Conservation (phyloP, 306 rosid genomes). For the Acacia melanoxylon region DNA sequence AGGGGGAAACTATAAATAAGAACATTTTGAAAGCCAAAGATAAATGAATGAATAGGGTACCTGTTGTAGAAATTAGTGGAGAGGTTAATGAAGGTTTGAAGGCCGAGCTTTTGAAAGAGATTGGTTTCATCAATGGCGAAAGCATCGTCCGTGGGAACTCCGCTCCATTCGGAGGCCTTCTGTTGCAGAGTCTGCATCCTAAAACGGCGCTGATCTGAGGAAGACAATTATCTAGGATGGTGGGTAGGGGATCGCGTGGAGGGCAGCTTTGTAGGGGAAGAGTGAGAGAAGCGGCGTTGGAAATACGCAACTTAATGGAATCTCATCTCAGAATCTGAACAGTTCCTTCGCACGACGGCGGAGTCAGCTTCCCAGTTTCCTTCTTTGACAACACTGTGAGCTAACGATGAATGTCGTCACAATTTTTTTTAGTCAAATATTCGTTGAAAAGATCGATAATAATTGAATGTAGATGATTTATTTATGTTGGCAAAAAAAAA, state of each 20-base stretch:
- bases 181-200: slow-evolving; percentile 70
- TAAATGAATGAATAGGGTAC: neutral
- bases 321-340: neutral
- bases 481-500: too few relatives aligned
- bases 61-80: slow-evolving; percentile 90
- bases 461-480: too few relatives aligned
- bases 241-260: slow-evolving; percentile 18
- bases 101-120: slow-evolving; percentile 67
- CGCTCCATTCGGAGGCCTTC: slow-evolving; percentile 87
- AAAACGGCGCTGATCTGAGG: neutral
- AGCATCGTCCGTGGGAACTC: slow-evolving; percentile 55
- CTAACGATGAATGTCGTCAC: neutral
- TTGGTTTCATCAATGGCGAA: slow-evolving; percentile 72
- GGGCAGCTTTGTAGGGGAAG: neutral
- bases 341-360: neutral
- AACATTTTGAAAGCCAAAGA: neutral
- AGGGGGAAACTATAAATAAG: neutral
- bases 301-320: neutral
- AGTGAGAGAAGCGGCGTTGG: neutral
- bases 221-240: neutral
- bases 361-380: neutral
- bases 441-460: neutral
- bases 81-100: slow-evolving; percentile 68
- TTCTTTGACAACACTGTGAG: neutral
- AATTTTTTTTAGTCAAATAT: neutral